These are phyloP conservation scores for Candida chauliodis DNA, from an alignment of 805 yeast genomes.

Conservation along the genomic window DNA sequence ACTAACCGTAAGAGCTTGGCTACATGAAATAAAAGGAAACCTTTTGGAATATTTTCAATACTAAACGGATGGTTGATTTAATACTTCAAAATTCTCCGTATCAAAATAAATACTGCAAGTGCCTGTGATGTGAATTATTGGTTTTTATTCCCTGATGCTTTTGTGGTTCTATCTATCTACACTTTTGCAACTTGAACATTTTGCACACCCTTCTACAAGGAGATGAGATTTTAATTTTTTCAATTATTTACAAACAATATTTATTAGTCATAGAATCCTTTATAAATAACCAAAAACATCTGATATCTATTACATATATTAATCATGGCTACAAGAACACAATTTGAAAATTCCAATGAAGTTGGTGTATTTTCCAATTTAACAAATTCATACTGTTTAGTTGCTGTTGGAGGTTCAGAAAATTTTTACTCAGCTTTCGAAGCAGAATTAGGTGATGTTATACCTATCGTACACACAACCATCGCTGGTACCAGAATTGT, in stretches of 20 bases:
- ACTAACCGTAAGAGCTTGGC: too few species aligned
- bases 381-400: conserved; percentile 94
- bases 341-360: conserved; percentile 47
- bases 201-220: not conserved
- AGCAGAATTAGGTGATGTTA: conserved; percentile 93
- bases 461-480: conserved; percentile 95
- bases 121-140: too few species aligned
- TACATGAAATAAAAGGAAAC: not conserved
- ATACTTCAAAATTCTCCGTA: too few species aligned
- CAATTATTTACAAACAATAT: not conserved
- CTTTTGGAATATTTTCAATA: not conserved
- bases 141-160: not conserved
- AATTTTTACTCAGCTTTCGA: conserved; percentile 88
- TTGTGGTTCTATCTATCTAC: too few species aligned
- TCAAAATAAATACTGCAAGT: not conserved
- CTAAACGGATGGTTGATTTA: too few species aligned
- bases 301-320: not conserved
- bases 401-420: conserved; percentile 94
- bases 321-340: conserved; percentile 45
- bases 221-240: conserved; percentile 2
- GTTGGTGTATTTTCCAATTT: conserved; percentile 93
- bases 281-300: not conserved
- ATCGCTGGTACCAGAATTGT: conserved; percentile 97
- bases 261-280: conserved; percentile 1
- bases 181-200: not conserved